Conservation (phyloP, 1,284 basidiomycete genomes). For the Paramarasmius palmivorus region DNA sequence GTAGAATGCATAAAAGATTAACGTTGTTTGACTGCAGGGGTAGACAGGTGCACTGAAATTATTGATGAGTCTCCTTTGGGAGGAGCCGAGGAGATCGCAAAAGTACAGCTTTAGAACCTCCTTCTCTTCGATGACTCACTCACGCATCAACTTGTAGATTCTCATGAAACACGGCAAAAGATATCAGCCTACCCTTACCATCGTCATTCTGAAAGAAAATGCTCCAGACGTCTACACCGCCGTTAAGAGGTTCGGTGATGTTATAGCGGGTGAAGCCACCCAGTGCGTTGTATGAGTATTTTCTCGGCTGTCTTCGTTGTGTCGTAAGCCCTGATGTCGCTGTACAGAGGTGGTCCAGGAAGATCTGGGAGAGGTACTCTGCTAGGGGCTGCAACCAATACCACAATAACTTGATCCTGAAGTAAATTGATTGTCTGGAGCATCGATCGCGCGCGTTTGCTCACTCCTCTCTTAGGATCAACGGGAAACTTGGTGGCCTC, state of each 20-base stretch:
- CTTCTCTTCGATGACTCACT: not conserved
- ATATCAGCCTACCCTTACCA: conserved; percentile 20
- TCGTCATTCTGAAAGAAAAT: conserved; percentile 33
- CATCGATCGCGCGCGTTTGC: not conserved
- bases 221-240: conserved; percentile 28
- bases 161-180: conserved; percentile 12
- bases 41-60: not conserved
- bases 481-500: conserved; percentile 38
- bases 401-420: conserved; percentile 37
- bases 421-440: conserved; percentile 25
- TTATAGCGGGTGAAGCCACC: conserved; percentile 29
- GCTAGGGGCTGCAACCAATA: conserved; percentile 30
- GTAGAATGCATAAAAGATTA: not conserved
- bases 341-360: conserved; percentile 30
- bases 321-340: too few species aligned
- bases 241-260: conserved; percentile 38
- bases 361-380: conserved; percentile 22
- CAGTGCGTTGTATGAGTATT: conserved; percentile 35
- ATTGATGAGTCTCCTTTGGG: not conserved
- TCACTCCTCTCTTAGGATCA: conserved; percentile 32
- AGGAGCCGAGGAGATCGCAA: not conserved
- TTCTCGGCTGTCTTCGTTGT: not conserved
- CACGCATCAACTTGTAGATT: conserved; percentile 7
- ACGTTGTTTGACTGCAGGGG: not conserved
- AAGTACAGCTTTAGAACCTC: not conserved